Base-by-base conservation (phyloP, 2,329 filamentous ascomycete species). In the Cyanodermella asteris region DNA sequence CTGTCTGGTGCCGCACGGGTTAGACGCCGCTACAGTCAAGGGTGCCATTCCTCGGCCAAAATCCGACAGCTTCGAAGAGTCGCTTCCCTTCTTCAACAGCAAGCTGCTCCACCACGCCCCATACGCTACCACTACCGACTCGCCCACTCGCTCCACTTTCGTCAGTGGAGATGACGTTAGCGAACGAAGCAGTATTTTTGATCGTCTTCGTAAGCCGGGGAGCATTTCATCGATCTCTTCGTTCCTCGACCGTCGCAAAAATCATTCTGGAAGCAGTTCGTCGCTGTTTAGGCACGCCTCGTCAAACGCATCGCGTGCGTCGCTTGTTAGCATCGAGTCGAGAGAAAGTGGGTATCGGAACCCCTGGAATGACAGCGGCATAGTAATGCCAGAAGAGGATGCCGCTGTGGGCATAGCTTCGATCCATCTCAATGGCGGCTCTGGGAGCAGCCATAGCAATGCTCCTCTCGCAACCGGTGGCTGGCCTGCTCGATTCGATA, bases 1-100 rank as follows among this genome's bases (percentile, higher is more conserved):
- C 21, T 70, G 81, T 32, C 66, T 94, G 32, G 76, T 90, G 15
- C 73, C 77, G 22, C 74, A 81, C 23, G 76, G 77, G n/a, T 67
- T 93, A n/a, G 80, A 94, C 39, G 65, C 72, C 7, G 76, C 65
- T 29, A 72, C 81, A 20, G 71, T 94, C 41, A 90, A 90, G 48
- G 87, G 87, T 26, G 72, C 80, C n/a, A 87, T 94, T 35, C 81
- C 84, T 12, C 75, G 87, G n/a, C 87, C 87, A 34, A 93, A 94
- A 55, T 94, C 87, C 1, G 87, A 97, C 47, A 93, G 87, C 0
- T 97, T 97, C 36, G 87, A 97, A 46, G 84, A 97, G 39, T 91
- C 84, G 6, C 61, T 94, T 26, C 84, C 82, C 29, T 94, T 82
- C 55, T 97, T 97, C 43, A 78, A 93, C 45, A 93, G 84, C 3